Evolutionary conservation across 306 rosid genomes (phyloP).

Genomic region (Inga laurina): DNA sequence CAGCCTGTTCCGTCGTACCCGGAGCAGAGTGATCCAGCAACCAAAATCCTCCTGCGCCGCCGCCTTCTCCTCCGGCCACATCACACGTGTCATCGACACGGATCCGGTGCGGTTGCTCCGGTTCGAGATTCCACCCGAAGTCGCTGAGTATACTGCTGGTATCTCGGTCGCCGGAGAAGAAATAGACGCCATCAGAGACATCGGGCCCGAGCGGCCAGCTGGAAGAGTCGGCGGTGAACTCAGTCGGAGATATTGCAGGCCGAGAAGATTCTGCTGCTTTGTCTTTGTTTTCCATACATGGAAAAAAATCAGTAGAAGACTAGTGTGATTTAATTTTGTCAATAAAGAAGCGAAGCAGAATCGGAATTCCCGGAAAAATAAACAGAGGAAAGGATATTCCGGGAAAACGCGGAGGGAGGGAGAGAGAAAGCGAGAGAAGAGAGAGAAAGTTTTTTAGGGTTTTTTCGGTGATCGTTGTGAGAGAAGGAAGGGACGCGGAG

Average conservation of each 20-base stretch:
- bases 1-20: slow-evolving; percentile 34
- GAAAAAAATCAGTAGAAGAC: neutral
- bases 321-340: neutral
- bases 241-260: slow-evolving; percentile 39
- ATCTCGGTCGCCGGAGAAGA: slow-evolving; percentile 49
- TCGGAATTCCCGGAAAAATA: slow-evolving; percentile 9
- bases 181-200: slow-evolving; percentile 40
- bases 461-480: slow-evolving; percentile 49
- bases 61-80: slow-evolving; percentile 32
- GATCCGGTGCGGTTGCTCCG: slow-evolving; percentile 45
- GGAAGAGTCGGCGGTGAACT: slow-evolving; percentile 50
- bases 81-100: slow-evolving; percentile 32
- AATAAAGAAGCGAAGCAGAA: neutral
- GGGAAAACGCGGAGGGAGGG: slow-evolving; percentile 10
- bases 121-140: slow-evolving; percentile 69
- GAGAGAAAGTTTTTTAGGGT: slow-evolving; percentile 49
- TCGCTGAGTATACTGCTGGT: slow-evolving; percentile 54
- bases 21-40: slow-evolving; percentile 35
- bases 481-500: slow-evolving; percentile 65
- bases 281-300: slow-evolving; percentile 48
- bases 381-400: slow-evolving; percentile 23
- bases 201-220: slow-evolving; percentile 54
- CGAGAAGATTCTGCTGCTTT: slow-evolving; percentile 29
- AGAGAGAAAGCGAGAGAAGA: slow-evolving; percentile 3
- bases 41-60: slow-evolving; percentile 6